Conservation (phyloP, 257 asterid genomes). For the Anisodus tanguticus region DNA sequence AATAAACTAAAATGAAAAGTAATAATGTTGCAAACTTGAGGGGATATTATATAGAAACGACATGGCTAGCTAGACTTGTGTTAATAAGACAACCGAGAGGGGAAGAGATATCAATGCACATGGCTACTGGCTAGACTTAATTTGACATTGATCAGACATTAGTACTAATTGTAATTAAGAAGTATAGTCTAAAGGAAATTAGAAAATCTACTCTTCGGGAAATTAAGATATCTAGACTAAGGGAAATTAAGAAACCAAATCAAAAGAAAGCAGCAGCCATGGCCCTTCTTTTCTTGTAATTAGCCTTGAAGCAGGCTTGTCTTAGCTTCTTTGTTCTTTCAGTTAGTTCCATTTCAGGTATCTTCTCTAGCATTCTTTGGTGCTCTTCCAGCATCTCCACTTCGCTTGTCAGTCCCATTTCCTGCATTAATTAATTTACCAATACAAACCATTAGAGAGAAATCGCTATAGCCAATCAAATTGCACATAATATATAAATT, state of each 20-base stretch:
- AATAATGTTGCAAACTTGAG: too few species aligned
- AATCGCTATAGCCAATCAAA: too few species aligned
- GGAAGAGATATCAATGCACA: background rate
- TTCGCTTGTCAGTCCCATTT: slow-evolving; percentile 69
- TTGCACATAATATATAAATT: too few species aligned
- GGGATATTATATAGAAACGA: too few species aligned
- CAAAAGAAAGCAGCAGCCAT: background rate
- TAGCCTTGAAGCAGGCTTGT: slow-evolving; percentile 94
- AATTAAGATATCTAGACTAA: background rate
- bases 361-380: slow-evolving; percentile 57
- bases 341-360: slow-evolving; percentile 80
- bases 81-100: too few species aligned
- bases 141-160: background rate
- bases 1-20: too few species aligned
- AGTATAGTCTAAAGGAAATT: too few species aligned
- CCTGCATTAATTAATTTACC: slow-evolving; percentile 45
- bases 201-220: too few species aligned
- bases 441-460: background rate
- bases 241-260: background rate
- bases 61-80: too few species aligned
- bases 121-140: background rate
- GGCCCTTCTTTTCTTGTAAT: slow-evolving; percentile 83
- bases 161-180: too few species aligned
- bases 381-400: slow-evolving; percentile 78
- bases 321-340: slow-evolving; percentile 80